Evolutionary conservation across 352 stramenopile genomes (phyloP).

Genomic region (Phytophthora sansomeana): DNA sequence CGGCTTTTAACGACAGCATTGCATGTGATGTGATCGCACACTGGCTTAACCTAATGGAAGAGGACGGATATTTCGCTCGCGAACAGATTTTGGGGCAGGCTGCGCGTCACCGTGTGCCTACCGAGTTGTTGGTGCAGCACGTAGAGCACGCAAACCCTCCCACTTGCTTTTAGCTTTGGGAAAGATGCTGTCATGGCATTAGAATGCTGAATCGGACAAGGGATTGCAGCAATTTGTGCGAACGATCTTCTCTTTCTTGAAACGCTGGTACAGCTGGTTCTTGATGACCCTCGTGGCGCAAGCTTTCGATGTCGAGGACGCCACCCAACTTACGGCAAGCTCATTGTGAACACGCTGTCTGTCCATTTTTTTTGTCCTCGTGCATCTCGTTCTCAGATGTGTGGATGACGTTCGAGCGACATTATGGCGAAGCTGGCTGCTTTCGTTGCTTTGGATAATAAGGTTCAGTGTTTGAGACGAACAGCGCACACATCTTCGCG

Average conservation of each 20-base stretch:
- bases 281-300: conserved; percentile 45
- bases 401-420: conserved; percentile 87
- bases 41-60: conserved; percentile 90
- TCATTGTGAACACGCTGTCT: conserved; percentile 93
- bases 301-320: conserved; percentile 89
- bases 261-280: conserved; percentile 84
- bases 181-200: conserved; percentile 63
- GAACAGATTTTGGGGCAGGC: conserved; percentile 90
- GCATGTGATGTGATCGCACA: conserved; percentile 86
- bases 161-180: conserved; percentile 89
- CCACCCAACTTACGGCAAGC: conserved; percentile 66
- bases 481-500: conserved; percentile 47
- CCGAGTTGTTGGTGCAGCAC: conserved; percentile 92
- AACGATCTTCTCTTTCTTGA: conserved; percentile 72
- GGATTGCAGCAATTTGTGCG: conserved; percentile 51
- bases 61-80: conserved; percentile 91
- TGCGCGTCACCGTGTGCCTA: conserved; percentile 80
- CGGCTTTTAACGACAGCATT: conserved; percentile 75
- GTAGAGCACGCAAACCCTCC: conserved; percentile 93
- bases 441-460: conserved; percentile 40
- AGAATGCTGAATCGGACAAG: conserved; percentile 21
- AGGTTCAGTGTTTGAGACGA: conserved; percentile 36
- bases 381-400: too few relatives aligned
- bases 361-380: conserved; percentile 93
- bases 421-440: conserved; percentile 59